Evolutionary conservation across 345 rosid species (phyloP).

Genomic region (Eutrema japonicum): DNA sequence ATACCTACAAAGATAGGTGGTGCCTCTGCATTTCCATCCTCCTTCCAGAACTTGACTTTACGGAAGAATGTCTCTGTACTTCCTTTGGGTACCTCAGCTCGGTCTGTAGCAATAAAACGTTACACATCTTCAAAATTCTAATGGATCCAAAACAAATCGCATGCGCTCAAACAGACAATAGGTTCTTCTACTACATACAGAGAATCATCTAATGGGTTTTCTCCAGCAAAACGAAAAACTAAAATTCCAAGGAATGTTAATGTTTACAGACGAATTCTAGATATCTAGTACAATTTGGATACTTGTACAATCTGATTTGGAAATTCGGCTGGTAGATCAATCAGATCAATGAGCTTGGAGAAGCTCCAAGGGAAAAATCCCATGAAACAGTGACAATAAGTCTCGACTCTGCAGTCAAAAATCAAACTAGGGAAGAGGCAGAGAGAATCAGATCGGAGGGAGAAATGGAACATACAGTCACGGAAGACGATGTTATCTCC

Average conservation of each 20-base stretch:
- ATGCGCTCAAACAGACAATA: neutral
- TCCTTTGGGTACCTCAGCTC: constrained; percentile 88
- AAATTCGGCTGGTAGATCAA: constrained; percentile 25
- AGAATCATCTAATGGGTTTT: constrained; percentile 4
- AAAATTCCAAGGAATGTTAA: neutral
- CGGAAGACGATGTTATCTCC: constrained; percentile 99
- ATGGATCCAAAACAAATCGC: constrained; percentile 17
- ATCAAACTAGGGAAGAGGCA: neutral
- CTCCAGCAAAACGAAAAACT: neutral
- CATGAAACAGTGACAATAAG: constrained; percentile 1
- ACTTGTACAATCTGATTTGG: constrained; percentile 13
- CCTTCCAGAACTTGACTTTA: constrained; percentile 98
- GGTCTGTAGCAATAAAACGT: constrained; percentile 56
- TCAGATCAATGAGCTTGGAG: constrained; percentile 30
- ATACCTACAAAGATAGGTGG: constrained; percentile 99
- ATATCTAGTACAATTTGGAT: neutral
- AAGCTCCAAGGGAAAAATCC: neutral
- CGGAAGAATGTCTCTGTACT: constrained; percentile 95
- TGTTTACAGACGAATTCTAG: neutral
- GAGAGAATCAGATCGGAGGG: constrained; percentile 4
- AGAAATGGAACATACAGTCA: constrained; percentile 66
- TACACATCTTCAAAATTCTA: constrained; percentile 1
- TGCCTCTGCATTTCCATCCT: constrained; percentile 91
- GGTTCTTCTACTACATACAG: constrained; percentile 5
- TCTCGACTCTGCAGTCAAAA: neutral